Base-by-base conservation (phyloP, 345 rosid species). In the Populus davidiana region DNA sequence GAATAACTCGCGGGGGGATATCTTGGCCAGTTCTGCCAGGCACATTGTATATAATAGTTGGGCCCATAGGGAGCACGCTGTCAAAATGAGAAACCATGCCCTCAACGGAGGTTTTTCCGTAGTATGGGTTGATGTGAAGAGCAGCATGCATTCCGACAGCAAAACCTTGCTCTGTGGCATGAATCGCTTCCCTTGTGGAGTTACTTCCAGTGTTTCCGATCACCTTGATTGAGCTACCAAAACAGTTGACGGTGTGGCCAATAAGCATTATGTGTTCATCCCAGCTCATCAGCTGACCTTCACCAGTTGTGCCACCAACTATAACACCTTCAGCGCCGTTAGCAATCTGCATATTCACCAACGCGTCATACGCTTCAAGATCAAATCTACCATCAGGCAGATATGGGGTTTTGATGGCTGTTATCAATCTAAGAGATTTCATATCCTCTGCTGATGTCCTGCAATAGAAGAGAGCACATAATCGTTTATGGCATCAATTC, bases 241-340 rank as follows among this genome's bases (percentile, higher is more conserved):
- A 95, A 76, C 91, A 93, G 43, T 90, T 87, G 5, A 93, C 98
- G 0, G 94, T 95, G 78, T 91, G 98, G 54, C 94, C 96, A 64
- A 95, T 95, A 69, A 93, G 97, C 94, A 88, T 92, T 76, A 93
- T 89, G 81, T 95, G 98, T 67, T 95, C 98, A 31, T 95, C 98
- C 99, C 98, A 93, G 82, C 96, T 91, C 97, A 93, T 95, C 64
- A 93, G 73, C 31, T 93, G 98, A 18, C 99, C 99, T 83, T 95
- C 99, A 41, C 97, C 99, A 0, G 99, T 93, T 67, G 96, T 91
- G 67, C 98, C 99, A 11, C 97, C 97, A 56, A 95, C 96, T 20
- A 95, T 89, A 71, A 93, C 87, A 82, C 92, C 97, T 87, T 90
- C 94, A 9, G 81, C 94, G 4, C 96, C 94, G 75, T 85, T 77